Conservation (phyloP, 495 filamentous ascomycete genomes). For the Aspergillus diversus region DNA sequence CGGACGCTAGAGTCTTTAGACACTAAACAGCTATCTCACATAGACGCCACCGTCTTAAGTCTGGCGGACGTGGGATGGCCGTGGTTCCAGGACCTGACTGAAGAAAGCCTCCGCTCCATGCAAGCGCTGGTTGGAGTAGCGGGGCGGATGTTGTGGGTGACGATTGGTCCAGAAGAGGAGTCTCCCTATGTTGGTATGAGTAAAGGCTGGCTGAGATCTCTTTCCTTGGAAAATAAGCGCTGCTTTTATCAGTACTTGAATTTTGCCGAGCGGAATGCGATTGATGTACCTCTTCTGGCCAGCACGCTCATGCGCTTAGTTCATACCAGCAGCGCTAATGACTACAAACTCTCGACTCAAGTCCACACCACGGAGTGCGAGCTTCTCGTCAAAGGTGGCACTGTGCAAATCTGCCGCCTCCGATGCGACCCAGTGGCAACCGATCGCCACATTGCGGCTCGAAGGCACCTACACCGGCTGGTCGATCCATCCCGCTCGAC, state of each 20-base stretch:
- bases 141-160: constrained; percentile 17
- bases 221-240: background rate
- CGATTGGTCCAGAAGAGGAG: constrained; percentile 10
- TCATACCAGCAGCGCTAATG: no score
- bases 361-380: constrained; percentile 5
- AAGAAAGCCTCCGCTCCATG: background rate
- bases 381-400: background rate
- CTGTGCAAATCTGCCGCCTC: no score
- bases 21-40: no score
- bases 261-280: no score
- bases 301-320: no score
- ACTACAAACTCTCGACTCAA: no score
- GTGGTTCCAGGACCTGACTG: background rate
- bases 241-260: background rate
- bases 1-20: no score
- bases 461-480: background rate
- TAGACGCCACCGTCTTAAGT: background rate
- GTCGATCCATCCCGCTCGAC: no score
- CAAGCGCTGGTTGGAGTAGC: background rate
- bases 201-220: constrained; percentile 8
- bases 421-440: background rate
- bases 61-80: background rate
- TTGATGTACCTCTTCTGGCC: no score
- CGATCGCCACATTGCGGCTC: background rate
- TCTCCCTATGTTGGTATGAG: constrained; percentile 6